phyloP scores from a whole-genome alignment of 1,284 basidiomycete genomes.

The Heimioporus punctisporus region DNA sequence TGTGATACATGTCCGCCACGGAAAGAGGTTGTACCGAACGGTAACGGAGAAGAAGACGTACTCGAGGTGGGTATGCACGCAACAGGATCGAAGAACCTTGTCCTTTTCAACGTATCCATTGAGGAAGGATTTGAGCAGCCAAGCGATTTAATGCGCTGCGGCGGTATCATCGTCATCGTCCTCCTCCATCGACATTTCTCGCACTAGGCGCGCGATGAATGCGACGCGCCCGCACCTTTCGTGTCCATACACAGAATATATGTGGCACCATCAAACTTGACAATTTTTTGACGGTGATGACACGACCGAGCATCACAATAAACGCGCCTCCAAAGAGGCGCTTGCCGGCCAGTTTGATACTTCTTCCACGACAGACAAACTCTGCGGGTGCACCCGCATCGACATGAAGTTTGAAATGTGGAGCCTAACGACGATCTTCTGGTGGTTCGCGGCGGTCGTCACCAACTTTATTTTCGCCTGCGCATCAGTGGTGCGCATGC shows the following conservation, averaged over 20 bases:
- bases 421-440: constrained; percentile 90
- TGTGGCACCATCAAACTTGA: constrained; percentile 92
- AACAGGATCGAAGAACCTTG: constrained; percentile 85
- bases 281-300: constrained; percentile 87
- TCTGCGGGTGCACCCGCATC: constrained; percentile 63
- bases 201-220: background rate
- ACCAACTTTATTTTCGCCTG: constrained; percentile 91
- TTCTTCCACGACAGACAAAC: constrained; percentile 48
- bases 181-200: constrained; percentile 38
- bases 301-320: constrained; percentile 71
- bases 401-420: constrained; percentile 83
- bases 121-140: too few species aligned
- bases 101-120: constrained; percentile 81
- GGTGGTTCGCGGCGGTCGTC: constrained; percentile 93
- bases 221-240: constrained; percentile 56
- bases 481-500: too few species aligned
- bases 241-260: too few species aligned
- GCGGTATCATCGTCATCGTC: too few species aligned
- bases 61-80: constrained; percentile 83
- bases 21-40: too few species aligned
- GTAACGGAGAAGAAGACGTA: constrained; percentile 36
- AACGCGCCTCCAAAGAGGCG: constrained; percentile 76
- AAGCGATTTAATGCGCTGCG: too few species aligned
- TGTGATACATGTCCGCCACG: constrained; percentile 83
- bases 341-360: constrained; percentile 75